Evolutionary conservation across 106 monocot species (phyloP), one percentile per base, ranked within the genome.

Genomic region (Hemerocallis citrina): DNA sequence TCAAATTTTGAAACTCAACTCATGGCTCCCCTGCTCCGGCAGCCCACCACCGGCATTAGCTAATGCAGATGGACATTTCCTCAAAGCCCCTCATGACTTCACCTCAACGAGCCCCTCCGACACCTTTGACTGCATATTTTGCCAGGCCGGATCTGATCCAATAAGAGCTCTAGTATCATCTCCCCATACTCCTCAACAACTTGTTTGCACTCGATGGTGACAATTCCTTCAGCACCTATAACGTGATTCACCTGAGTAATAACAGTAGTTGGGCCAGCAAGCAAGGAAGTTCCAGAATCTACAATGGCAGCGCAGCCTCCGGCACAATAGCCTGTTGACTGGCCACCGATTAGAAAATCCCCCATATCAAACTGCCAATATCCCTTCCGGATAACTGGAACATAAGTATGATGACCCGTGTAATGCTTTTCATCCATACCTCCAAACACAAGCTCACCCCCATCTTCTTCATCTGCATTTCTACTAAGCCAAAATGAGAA

Each of bases 321-420:
- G 56, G 67, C 39, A 22, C 67, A 67, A 34, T 31, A 55, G 58
- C 85, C 66, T 64, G 85, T 81, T 6, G 89, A 57, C 28, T 72
- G 49, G 8, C 62, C 64, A 55, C 66, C 89, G 64, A 89, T 39
- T 36, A 89, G 64, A 32, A 85, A 69, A 70, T 93, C 85, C 7
- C 85, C 93, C 93, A 93, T 93, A 16, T 89, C 66, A 80, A 93
- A 93, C 83, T 83, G 88, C 83, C 92, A 93, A 52, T 93, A 88
- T 15, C 88, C 92, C 55, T 88, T 79, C 3, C 76, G 71, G 42
- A 65, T 79, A 52, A 93, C 57, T 33, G 84, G 79, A 66, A 89
- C 85, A 74, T 85, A 93, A 8, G 76, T 82, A 38, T 93, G 93
- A 0, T 72, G 13, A 10, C 88, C 93, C n/a, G 57, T 74, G 27